Percentiles rank a stretch among this genome's conserved stretches.
Evolutionary conservation across 768 basidiomycete genomes (phyloP).

Genomic region (Kwoniella bestiolae): DNA sequence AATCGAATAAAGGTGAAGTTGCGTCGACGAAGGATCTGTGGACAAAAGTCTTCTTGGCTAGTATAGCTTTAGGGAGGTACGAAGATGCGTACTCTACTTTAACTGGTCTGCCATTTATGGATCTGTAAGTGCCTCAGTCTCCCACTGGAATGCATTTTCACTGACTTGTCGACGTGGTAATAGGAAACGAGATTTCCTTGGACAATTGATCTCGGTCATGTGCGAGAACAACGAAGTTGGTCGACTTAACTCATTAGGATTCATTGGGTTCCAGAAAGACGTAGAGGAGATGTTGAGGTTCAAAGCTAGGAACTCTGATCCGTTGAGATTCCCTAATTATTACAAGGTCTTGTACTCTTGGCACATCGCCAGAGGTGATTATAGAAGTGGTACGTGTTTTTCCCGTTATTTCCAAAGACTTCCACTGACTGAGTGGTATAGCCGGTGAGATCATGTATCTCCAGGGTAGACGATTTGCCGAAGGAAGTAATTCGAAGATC

Average conservation of each 20-base stretch:
- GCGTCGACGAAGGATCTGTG: conserved; percentile 72
- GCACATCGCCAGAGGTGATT: conserved; percentile 84
- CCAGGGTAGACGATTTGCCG: conserved; percentile 76
- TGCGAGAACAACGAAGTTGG: conserved; percentile 85
- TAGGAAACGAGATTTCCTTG: conserved; percentile 81
- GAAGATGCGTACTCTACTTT: conserved; percentile 86
- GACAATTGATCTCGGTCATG: conserved; percentile 85
- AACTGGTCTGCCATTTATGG: conserved; percentile 73
- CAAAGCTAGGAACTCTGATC: conserved; percentile 92
- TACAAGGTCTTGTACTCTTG: conserved; percentile 92
- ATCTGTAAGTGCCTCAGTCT: conserved; percentile 66
- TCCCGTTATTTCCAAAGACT: background rate
- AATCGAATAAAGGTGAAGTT: conserved; percentile 63
- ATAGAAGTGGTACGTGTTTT: conserved; percentile 75
- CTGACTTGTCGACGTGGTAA: background rate
- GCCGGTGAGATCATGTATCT: conserved; percentile 93
- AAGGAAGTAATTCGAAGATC: conserved; percentile 45
- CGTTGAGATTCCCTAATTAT: conserved; percentile 80
- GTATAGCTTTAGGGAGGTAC: conserved; percentile 72
- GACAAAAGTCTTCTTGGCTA: conserved; percentile 75
- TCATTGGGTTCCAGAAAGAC: conserved; percentile 79
- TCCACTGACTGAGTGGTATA: conserved; percentile 56
- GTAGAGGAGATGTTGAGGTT: conserved; percentile 86
- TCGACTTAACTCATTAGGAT: conserved; percentile 77
- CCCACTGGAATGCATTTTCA: background rate